Percentiles rank a stretch among this genome's conserved stretches.
Evolutionary conservation across 495 filamentous ascomycete genomes (phyloP).

Genomic region (Penicillium bovifimosum): DNA sequence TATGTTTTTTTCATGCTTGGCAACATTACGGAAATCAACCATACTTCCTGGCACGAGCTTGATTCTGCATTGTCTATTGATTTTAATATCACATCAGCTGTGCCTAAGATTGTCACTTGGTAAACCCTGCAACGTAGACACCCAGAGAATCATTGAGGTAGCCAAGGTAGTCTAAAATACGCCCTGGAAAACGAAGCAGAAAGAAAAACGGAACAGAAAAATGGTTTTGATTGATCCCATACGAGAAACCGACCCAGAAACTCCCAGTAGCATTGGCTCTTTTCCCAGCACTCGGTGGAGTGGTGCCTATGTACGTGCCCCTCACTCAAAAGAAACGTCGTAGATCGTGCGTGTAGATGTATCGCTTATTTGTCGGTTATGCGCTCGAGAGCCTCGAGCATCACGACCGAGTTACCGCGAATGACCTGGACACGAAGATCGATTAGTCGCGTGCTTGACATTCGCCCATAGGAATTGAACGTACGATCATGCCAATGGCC

Average conservation of each 20-base stretch:
- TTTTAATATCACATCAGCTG: slow-evolving; percentile 12
- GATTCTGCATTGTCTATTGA: slow-evolving; percentile 3
- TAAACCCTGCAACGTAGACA: not conserved
- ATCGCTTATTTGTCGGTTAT: slow-evolving; percentile 48
- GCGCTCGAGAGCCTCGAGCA: slow-evolving; percentile 74
- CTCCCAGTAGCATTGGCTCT: slow-evolving; percentile 35
- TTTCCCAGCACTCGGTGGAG: slow-evolving; percentile 12
- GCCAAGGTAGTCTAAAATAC: slow-evolving; percentile 1
- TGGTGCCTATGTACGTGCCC: slow-evolving; percentile 15
- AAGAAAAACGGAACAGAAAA: slow-evolving; percentile 20
- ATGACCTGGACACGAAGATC: slow-evolving; percentile 49
- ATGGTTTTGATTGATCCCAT: slow-evolving; percentile 35
- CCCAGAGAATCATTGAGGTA: slow-evolving; percentile 1
- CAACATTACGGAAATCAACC: slow-evolving; percentile 1
- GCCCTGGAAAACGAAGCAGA: slow-evolving; percentile 1
- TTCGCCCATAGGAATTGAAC: slow-evolving; percentile 10
- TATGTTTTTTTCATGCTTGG: not conserved
- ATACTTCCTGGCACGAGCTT: slow-evolving; percentile 16
- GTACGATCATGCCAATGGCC: slow-evolving; percentile 86
- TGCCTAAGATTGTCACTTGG: not conserved
- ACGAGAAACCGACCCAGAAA: slow-evolving; percentile 40
- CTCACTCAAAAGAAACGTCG: slow-evolving; percentile 19
- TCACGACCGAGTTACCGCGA: slow-evolving; percentile 91
- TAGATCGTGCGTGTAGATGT: slow-evolving; percentile 9
- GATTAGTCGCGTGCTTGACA: slow-evolving; percentile 2